Conservation (phyloP, 306 rosid species). For the Vicia sativa region DNA sequence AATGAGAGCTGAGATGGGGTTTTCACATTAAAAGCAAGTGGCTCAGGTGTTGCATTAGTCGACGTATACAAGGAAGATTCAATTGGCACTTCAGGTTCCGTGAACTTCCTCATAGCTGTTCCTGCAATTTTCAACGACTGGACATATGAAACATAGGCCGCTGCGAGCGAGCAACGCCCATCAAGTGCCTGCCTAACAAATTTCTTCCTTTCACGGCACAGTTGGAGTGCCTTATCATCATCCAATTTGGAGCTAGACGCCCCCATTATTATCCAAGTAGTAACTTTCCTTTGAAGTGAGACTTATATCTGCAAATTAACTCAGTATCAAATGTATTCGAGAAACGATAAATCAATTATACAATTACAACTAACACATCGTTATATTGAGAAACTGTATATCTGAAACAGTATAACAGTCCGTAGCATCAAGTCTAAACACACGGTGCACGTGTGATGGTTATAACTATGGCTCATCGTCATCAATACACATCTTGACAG, state of each 20-base stretch:
- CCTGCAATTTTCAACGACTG: conserved; percentile 74
- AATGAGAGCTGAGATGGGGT: conserved; percentile 70
- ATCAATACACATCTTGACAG: conserved; percentile 4
- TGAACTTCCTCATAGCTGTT: conserved; percentile 65
- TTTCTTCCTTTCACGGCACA: conserved; percentile 86
- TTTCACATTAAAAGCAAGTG: conserved; percentile 65
- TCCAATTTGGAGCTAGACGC: conserved; percentile 70
- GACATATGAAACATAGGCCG: conserved; percentile 73
- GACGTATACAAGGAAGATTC: conserved; percentile 80
- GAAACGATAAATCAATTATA: conserved; percentile 28
- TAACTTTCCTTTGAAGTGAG: conserved; percentile 26
- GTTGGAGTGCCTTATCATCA: conserved; percentile 81
- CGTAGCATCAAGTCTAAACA: conserved; percentile 22
- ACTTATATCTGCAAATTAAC: conserved; percentile 46
- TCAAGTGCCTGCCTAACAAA: conserved; percentile 86
- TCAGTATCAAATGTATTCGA: conserved; percentile 17
- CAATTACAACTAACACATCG: neutral
- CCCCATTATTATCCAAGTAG: conserved; percentile 67
- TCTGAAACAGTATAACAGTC: conserved; percentile 19
- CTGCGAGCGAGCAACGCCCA: conserved; percentile 85
- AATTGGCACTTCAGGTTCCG: conserved; percentile 65
- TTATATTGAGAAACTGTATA: conserved; percentile 16
- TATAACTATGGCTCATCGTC: conserved; percentile 13
- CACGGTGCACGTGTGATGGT: neutral
- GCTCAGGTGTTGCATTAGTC: conserved; percentile 75